phyloP scores from a whole-genome alignment of 768 basidiomycete genomes.

The Podaxis sp. region DNA sequence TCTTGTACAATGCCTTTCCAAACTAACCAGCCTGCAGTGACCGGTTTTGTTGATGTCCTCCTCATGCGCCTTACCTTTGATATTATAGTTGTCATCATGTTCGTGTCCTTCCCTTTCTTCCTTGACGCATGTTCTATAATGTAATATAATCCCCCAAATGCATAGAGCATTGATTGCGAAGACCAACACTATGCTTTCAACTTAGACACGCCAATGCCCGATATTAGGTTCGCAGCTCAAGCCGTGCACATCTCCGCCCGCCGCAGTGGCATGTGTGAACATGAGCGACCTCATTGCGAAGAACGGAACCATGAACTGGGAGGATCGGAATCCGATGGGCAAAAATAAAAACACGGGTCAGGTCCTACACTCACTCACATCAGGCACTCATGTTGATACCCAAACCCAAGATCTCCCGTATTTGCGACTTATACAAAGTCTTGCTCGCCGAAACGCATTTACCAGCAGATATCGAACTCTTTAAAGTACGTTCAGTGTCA shows the following conservation, averaged over 20 bases:
- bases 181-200: neutral
- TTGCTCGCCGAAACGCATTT: neutral
- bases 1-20: neutral
- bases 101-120: neutral
- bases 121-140: neutral
- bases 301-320: neutral
- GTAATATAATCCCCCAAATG: neutral
- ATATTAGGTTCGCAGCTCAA: neutral
- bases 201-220: neutral
- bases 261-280: neutral
- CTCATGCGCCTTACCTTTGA: too few species aligned
- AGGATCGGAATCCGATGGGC: neutral
- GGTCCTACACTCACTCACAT: neutral
- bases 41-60: slow-evolving; percentile 43
- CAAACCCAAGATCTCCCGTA: neutral
- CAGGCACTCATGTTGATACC: neutral
- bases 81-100: neutral
- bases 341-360: neutral
- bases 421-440: neutral
- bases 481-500: neutral
- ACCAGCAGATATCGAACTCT: neutral
- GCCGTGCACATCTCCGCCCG: neutral
- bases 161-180: neutral
- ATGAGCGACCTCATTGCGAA: slow-evolving; percentile 1
- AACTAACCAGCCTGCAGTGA: slow-evolving; percentile 31